Evolutionary conservation across 2,329 filamentous ascomycete species (phyloP), one percentile per base, ranked within the genome.

Genomic region (Curvularia sp.): DNA sequence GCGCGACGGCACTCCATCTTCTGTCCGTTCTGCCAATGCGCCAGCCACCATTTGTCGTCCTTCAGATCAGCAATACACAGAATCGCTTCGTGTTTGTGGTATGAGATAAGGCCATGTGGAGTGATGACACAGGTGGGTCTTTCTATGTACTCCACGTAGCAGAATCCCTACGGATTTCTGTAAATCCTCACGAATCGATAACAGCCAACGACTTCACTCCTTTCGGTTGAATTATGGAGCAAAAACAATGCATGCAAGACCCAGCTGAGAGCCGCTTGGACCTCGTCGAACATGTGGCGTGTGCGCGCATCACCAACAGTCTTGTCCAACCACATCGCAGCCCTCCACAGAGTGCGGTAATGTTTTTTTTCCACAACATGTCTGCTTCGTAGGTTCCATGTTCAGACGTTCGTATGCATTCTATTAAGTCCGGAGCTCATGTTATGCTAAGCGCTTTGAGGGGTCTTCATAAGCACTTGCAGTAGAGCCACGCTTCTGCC

Each of bases 231-330:
- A 45, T 12, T 23, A 15, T 28, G 39, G 19, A 15, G 18, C 10
- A 15, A 27, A 53, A 38, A 39, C 48, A 30, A 27, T 45, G n/a
- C 38, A 41, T 53, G 41, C 21, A 28, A n/a, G 30, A 32, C n/a
- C 28, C 43, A 47, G 27, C 43, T 21, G 10, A 21, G n/a, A 6
- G 27, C 43, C 43, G 18, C 43, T 32, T 27, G 28, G 27, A 25
- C 42, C 43, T 42, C 15, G 19, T 49, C 36, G 54, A 57, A 58
- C 55, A 30, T 47, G 19, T 58, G 58, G 58, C 43, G 43, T 51
- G 58, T 60, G 58, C 58, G 21, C 21, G 32, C 36, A 9, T 32
- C 21, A 46, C 36, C 34, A 47, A 27, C 27, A 52, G 18, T 9
- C 25, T 15, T 21, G n/a, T 25, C 36, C 21, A 21, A 19, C 32